These are phyloP conservation scores for Xylaria sp. DNA, from an alignment of 495 filamentous ascomycete genomes.

Conservation along the genomic window DNA sequence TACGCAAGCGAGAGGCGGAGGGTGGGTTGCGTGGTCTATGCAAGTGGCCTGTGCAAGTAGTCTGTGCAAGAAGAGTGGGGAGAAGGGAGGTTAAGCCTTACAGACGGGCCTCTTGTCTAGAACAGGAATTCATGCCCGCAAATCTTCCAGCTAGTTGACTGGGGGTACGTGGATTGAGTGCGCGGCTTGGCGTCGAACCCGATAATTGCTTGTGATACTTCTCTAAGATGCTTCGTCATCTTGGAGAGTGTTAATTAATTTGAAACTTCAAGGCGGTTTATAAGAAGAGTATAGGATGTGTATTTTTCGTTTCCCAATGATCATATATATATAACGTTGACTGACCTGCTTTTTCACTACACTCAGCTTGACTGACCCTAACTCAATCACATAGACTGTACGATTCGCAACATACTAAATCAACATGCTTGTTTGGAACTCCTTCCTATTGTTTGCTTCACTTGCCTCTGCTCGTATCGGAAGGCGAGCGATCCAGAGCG, in stretches of 20 bases:
- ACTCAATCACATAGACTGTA: background rate
- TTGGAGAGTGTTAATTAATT: background rate
- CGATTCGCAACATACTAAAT: background rate
- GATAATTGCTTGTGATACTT: too few species aligned
- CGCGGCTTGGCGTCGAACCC: background rate
- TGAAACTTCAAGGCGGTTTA: background rate
- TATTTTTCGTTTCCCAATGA: background rate
- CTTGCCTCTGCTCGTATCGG: background rate
- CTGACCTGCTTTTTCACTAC: background rate
- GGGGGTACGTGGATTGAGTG: constrained; percentile 7
- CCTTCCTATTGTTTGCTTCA: background rate
- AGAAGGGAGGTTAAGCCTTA: too few species aligned
- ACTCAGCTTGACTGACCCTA: background rate
- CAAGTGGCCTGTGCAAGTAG: too few species aligned
- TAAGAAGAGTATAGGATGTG: background rate
- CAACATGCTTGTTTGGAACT: background rate
- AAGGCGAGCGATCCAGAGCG: background rate
- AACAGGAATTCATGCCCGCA: too few species aligned
- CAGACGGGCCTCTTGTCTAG: too few species aligned
- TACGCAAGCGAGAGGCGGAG: too few species aligned
- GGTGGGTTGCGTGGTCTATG: too few species aligned
- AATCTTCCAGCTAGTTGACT: background rate
- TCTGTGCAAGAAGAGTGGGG: too few species aligned
- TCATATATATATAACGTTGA: constrained; percentile 2
- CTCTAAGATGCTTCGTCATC: background rate